Percentiles rank a stretch among this genome's conserved stretches.
Conservation (phyloP, 805 yeast species). For the Metschnikowia chrysomelidarum region DNA sequence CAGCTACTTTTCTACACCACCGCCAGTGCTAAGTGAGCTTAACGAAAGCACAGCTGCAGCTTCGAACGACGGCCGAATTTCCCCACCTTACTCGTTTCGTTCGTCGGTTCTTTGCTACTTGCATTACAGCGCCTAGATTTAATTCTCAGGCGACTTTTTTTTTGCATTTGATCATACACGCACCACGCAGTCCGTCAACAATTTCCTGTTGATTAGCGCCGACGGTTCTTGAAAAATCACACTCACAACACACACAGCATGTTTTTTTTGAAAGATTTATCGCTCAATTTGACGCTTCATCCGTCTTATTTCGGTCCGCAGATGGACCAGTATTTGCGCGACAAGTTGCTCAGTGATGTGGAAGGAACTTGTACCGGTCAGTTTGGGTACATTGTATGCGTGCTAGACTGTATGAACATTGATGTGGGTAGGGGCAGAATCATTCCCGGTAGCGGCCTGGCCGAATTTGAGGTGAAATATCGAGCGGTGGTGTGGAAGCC, state of each 20-base stretch:
- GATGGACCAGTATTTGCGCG: slow-evolving; percentile 90
- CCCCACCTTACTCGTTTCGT: slow-evolving; percentile 3
- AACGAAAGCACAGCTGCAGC: no score
- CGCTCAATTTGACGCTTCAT: slow-evolving; percentile 88
- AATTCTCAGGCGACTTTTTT: no score
- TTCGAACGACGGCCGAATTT: slow-evolving; percentile 1
- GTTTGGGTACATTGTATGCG: slow-evolving; percentile 96
- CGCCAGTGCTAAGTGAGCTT: no score
- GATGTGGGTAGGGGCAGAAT: slow-evolving; percentile 95
- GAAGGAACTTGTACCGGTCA: slow-evolving; percentile 99
- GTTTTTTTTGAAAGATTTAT: slow-evolving; percentile 72
- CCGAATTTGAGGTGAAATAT: slow-evolving; percentile 94
- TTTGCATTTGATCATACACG: no score
- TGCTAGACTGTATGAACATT: slow-evolving; percentile 87
- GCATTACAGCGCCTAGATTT: no score
- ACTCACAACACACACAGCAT: slow-evolving; percentile 18
- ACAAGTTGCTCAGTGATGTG: slow-evolving; percentile 88
- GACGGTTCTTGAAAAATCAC: not conserved
- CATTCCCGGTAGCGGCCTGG: slow-evolving; percentile 88
- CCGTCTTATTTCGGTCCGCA: slow-evolving; percentile 98
- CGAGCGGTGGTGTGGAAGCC: slow-evolving; percentile 98
- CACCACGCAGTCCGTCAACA: no score
- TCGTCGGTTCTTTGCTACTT: no score
- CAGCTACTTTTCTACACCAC: no score
- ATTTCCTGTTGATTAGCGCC: no score